Evolutionary conservation across 306 rosid species (phyloP), one percentile per base, ranked within the genome.

Genomic region (Adenanthera pavonina): DNA sequence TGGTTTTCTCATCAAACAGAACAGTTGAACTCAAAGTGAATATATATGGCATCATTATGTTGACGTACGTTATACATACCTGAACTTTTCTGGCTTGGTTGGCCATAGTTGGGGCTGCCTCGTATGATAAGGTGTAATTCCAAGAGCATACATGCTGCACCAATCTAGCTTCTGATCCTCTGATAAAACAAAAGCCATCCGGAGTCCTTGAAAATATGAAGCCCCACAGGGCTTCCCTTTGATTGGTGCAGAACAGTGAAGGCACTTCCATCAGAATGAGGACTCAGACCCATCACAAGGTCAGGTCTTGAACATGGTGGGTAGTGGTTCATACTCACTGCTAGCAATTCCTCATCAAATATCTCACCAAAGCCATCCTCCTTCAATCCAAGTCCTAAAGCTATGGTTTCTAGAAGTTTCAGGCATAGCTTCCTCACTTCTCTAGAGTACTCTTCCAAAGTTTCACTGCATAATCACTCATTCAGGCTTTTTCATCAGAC

Each of bases 201-300:
- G n/a, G n/a, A n/a, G 78, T 92, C 90, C 65, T 89, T 92, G 49
- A 91, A 91, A 81, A 95, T 92, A 57, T 95, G 99, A 72, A 96
- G 98, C 33, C 99, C 98, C 67, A 91, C 88, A 10, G 97, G 82
- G 85, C 87, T 89, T 77, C 91, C 92, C 62, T 89, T 90, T 70
- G 95, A 89, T 83, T 95, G 98, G 74, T 95, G 99, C 76, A 95
- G 86, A 59, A 93, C 96, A 86, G 99, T 93, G 61, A 95, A 89
- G 40, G 97, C 99, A 84, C 98, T 95, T 80, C 98, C 99, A 86
- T 95, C 99, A 47, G 99, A 95, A 87, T 95, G 98, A 34, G 99
- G 98, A 73, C 99, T 95, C 53, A 95, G 89, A 19, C 99, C 99
- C 80, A 95, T 83, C 72, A 92, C 99, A 86, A 96, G 98, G 88